These are phyloP conservation scores for Spathaspora hagerdaliae DNA, from an alignment of 805 yeast species.

Conservation along the genomic window DNA sequence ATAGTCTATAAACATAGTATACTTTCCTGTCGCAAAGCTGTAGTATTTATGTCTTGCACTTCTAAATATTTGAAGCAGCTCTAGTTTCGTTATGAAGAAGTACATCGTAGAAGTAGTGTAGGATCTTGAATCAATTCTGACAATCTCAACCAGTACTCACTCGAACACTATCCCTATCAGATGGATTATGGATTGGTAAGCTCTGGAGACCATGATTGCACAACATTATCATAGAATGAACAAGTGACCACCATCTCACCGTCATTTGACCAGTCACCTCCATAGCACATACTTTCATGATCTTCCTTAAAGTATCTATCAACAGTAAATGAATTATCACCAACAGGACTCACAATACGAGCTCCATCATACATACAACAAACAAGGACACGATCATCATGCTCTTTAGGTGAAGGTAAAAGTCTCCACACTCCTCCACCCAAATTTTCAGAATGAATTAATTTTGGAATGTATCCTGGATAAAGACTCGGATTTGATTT, in stretches of 20 bases:
- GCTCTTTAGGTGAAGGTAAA: constrained; percentile 49
- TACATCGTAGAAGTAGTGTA: no score
- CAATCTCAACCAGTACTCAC: no score
- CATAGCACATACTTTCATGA: constrained; percentile 92
- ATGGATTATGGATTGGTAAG: no score
- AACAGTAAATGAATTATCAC: constrained; percentile 22
- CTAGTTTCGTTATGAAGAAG: no score
- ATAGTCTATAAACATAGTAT: neutral
- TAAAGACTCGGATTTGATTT: constrained; percentile 28
- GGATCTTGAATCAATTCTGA: no score
- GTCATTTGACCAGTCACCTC: constrained; percentile 77
- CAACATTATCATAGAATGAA: constrained; percentile 82
- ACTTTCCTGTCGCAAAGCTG: no score
- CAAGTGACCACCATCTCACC: constrained; percentile 65
- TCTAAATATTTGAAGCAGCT: no score
- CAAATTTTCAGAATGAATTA: constrained; percentile 43
- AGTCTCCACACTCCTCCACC: constrained; percentile 98
- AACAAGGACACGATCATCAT: constrained; percentile 52
- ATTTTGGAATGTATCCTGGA: constrained; percentile 51
- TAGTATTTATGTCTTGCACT: no score
- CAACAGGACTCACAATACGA: constrained; percentile 42
- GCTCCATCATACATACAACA: constrained; percentile 98
- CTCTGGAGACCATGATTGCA: constrained; percentile 63
- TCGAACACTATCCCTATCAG: no score
- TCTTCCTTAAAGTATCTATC: constrained; percentile 52